phyloP scores from a whole-genome alignment of 2,329 filamentous ascomycete species.

The Chaetomium sp. region DNA sequence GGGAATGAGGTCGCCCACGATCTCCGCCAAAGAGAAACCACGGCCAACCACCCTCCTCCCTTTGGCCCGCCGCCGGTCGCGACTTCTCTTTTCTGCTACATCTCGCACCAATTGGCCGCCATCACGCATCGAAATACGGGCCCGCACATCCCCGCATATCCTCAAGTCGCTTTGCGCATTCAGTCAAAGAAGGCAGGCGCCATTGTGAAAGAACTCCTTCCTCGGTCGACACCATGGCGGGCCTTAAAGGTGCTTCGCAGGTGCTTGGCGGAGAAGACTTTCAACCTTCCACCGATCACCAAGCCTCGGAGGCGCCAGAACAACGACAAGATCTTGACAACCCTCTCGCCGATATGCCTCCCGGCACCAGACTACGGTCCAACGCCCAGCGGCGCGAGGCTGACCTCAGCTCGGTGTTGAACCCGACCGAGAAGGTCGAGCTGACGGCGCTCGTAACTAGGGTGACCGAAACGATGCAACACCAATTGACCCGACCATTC shows the following conservation, averaged over 20 bases:
- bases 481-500: constrained; percentile 46
- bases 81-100: constrained; percentile 1
- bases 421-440: constrained; percentile 43
- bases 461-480: constrained; percentile 50
- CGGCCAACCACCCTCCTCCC: not conserved
- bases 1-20: constrained; percentile 1
- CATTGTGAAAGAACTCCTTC: not conserved
- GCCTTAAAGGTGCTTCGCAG: constrained; percentile 2
- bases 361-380: constrained; percentile 31
- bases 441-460: constrained; percentile 44
- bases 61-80: not conserved
- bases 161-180: not conserved
- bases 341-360: constrained; percentile 31
- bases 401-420: constrained; percentile 46
- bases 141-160: no score
- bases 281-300: not conserved
- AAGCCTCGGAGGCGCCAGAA: not conserved
- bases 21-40: constrained; percentile 2
- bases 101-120: not conserved
- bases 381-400: constrained; percentile 37
- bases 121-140: not conserved
- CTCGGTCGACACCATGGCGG: constrained; percentile 2
- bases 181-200: constrained; percentile 6
- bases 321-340: constrained; percentile 6
- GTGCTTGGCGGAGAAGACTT: not conserved